These are phyloP conservation scores for Pseudogymnoascus sp. DNA, from an alignment of 2,329 filamentous ascomycete genomes.

Conservation along the genomic window DNA sequence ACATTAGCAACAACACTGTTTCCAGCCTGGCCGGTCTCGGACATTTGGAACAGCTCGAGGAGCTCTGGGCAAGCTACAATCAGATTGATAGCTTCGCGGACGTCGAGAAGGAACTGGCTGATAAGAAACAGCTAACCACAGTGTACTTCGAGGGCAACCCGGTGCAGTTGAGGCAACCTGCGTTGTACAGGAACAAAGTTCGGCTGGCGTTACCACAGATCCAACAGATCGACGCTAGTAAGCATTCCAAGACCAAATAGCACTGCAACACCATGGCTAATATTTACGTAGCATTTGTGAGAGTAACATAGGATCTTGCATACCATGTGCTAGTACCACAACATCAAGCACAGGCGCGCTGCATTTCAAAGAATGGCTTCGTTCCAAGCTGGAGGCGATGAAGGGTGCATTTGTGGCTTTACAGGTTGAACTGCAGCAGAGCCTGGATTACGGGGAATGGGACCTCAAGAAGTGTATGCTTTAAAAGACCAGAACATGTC, in stretches of 20 bases:
- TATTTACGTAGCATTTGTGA: conserved; percentile 23
- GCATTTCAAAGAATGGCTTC: not conserved
- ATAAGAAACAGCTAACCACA: conserved; percentile 74
- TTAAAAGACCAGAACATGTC: not conserved
- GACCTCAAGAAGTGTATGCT: conserved; percentile 1
- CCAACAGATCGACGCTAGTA: conserved; percentile 93
- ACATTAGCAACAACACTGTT: conserved; percentile 85
- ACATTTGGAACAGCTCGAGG: conserved; percentile 65
- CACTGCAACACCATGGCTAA: not conserved
- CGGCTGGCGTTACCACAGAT: conserved; percentile 79
- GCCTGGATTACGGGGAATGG: not conserved
- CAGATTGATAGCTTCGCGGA: conserved; percentile 71
- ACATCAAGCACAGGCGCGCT: not conserved
- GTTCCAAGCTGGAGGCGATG: not conserved
- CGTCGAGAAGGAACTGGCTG: conserved; percentile 66
- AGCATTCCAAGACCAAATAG: conserved; percentile 37
- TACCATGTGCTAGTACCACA: not conserved
- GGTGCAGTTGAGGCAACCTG: conserved; percentile 69
- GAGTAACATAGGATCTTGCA: conserved; percentile 22
- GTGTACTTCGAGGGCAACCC: conserved; percentile 97
- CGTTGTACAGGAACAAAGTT: conserved; percentile 90
- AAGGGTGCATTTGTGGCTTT: not conserved
- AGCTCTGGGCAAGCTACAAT: conserved; percentile 93
- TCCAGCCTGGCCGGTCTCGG: conserved; percentile 64
- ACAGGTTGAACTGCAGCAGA: not conserved